Evolutionary conservation across 2,329 filamentous ascomycete genomes (phyloP).

Genomic region (Alternaria brassicae): DNA sequence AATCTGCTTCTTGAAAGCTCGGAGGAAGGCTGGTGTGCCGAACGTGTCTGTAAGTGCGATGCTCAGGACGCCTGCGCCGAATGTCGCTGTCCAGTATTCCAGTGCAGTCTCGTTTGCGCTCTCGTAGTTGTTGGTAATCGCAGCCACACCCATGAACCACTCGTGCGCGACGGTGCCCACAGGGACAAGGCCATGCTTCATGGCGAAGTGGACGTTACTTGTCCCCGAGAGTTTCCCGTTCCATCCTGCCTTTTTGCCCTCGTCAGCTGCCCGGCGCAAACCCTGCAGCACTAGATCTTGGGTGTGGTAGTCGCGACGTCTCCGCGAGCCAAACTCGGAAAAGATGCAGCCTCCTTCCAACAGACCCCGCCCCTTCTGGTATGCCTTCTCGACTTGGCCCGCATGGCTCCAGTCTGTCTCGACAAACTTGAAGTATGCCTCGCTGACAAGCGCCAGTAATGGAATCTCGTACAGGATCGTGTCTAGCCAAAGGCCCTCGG

Average conservation of each 20-base stretch:
- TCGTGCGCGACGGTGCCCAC: slow-evolving; percentile 94
- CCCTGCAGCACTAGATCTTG: slow-evolving; percentile 91
- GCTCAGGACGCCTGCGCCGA: slow-evolving; percentile 80
- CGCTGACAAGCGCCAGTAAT: slow-evolving; percentile 86
- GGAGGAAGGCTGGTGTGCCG: slow-evolving; percentile 86
- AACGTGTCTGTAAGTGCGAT: slow-evolving; percentile 97
- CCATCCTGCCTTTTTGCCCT: slow-evolving; percentile 69
- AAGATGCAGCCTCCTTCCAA: slow-evolving; percentile 85
- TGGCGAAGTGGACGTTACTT: slow-evolving; percentile 96
- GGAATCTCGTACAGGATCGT: slow-evolving; percentile 99
- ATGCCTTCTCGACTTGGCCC: slow-evolving; percentile 84
- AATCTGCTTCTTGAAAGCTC: slow-evolving; percentile 77
- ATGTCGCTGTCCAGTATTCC: slow-evolving; percentile 88
- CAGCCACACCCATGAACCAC: slow-evolving; percentile 99
- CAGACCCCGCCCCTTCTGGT: slow-evolving; percentile 77
- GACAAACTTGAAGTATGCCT: slow-evolving; percentile 97
- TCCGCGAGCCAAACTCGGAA: slow-evolving; percentile 91
- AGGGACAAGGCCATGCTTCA: slow-evolving; percentile 84
- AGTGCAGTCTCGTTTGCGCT: slow-evolving; percentile 84
- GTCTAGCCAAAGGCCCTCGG: slow-evolving; percentile 87
- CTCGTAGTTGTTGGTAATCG: slow-evolving; percentile 85
- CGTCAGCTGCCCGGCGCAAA: slow-evolving; percentile 77
- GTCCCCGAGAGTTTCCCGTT: slow-evolving; percentile 82
- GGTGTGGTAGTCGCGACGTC: slow-evolving; percentile 91
- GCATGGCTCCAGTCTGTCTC: slow-evolving; percentile 91